Evolutionary conservation across 345 rosid species (phyloP).

Genomic region (Capsella bursapastoris): DNA sequence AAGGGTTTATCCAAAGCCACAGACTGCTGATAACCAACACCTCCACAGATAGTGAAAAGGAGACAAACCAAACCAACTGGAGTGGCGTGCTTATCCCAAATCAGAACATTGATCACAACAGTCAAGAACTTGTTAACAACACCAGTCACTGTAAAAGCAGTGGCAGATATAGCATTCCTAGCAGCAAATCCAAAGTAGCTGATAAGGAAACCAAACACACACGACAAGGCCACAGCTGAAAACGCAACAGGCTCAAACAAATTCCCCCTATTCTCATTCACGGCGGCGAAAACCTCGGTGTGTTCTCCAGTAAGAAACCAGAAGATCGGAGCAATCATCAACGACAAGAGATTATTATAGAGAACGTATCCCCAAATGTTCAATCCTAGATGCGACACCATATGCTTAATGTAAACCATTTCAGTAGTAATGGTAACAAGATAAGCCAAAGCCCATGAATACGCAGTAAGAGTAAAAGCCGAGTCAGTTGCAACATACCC

Average conservation of each 20-base stretch:
- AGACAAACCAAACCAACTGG: conserved; percentile 91
- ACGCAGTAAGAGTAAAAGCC: conserved; percentile 80
- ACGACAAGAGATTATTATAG: conserved; percentile 83
- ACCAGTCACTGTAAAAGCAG: conserved; percentile 96
- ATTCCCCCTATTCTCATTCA: conserved; percentile 55
- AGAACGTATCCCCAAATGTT: conserved; percentile 97
- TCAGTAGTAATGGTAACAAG: conserved; percentile 87
- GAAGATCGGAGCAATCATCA: conserved; percentile 91
- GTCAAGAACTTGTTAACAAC: conserved; percentile 98
- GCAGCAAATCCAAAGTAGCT: conserved; percentile 98
- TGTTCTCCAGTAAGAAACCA: conserved; percentile 90
- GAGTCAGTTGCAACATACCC: conserved; percentile 97
- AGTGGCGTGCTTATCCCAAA: conserved; percentile 98
- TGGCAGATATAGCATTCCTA: conserved; percentile 90
- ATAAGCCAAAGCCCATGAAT: conserved; percentile 95
- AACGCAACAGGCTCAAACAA: conserved; percentile 69
- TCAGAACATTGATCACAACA: conserved; percentile 85
- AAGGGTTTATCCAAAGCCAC: conserved; percentile 53
- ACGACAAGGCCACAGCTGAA: conserved; percentile 74
- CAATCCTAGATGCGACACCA: conserved; percentile 89
- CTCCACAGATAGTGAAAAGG: conserved; percentile 81
- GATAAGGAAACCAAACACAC: conserved; percentile 89
- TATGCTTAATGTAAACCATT: conserved; percentile 98
- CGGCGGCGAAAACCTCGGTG: conserved; percentile 63
- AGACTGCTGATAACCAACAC: conserved; percentile 94